Base-by-base conservation (phyloP, 345 rosid species). In the Draba incana region DNA sequence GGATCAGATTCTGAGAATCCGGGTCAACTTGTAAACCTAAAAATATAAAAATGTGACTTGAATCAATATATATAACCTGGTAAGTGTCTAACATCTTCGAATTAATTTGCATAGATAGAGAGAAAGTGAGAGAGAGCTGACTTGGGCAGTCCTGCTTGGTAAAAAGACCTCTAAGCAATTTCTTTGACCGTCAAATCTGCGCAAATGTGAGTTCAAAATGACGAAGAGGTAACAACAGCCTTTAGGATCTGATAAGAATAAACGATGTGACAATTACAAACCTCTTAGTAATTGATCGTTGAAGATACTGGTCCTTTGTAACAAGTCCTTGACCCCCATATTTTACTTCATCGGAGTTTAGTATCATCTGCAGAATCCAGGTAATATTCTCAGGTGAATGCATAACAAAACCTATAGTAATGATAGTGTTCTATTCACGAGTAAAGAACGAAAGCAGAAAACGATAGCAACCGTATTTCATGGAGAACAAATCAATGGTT, bases 101-200 rank as follows among this genome's bases (percentile, higher is more conserved):
- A 42, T 2, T 39, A 35, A 10, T 57, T 4, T 39, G 14, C 13
- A 33, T 5, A 55, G 49, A 42, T 41, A 47, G 11, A 33, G 10
- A 56, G 50, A 62, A 10, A 25, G 14, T 15, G 47, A 59, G 49
- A 68, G 71, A 65, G 65, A 71, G 69, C 84, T 49, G 63, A 88
- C 99, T 86, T 91, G 99, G 28, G 96, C 98, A 72, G 92, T 89
- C 79, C 98, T 85, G 82, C 87, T 78, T 41, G 98, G 98, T 59
- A 94, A 75, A 79, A 77, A 81, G 65, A 89, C 83, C 75, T 87
- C 90, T 72, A 91, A 76, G 92, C 90, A 87, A 71, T 84, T 82
- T 68, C 76, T 81, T 45, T 77, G 82, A 69, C 96, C 88, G 77
- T 91, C 97, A 77, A 75, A 84, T 75, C 99, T 94, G 87, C 61